Evolutionary conservation across 2,329 filamentous ascomycete species (phyloP).

Genomic region (Xylaria sp.): DNA sequence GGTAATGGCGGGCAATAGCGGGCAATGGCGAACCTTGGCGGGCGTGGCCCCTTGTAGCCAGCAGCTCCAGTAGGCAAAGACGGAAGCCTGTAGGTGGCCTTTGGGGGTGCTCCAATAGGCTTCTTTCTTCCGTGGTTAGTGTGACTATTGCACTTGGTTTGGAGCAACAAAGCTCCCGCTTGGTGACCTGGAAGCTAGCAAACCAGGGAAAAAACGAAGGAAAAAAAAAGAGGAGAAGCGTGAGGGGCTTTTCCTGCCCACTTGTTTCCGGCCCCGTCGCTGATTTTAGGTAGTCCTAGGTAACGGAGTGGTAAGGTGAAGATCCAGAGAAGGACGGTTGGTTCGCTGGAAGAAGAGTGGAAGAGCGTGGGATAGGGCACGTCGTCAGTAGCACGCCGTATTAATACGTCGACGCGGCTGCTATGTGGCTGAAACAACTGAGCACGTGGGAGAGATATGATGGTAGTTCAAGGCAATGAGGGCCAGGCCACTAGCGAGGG

Average conservation of each 20-base stretch:
- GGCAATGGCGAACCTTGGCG: slow-evolving; percentile 25
- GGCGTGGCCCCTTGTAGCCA: slow-evolving; percentile 6
- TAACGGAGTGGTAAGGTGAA: slow-evolving; percentile 13
- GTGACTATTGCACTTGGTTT: slow-evolving; percentile 13
- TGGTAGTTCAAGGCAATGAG: slow-evolving; percentile 9
- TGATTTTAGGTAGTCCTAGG: neutral
- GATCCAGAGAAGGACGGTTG: neutral
- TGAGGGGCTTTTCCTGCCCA: slow-evolving; percentile 22
- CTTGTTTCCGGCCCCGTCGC: slow-evolving; percentile 11
- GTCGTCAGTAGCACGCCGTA: neutral
- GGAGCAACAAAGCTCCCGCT: slow-evolving; percentile 11
- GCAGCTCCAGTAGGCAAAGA: slow-evolving; percentile 15
- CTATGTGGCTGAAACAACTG: slow-evolving; percentile 1
- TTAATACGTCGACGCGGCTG: neutral
- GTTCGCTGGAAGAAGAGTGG: neutral
- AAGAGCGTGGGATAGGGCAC: neutral
- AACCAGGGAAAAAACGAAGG: slow-evolving; percentile 3
- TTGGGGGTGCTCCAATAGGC: slow-evolving; percentile 19
- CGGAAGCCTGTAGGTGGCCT: slow-evolving; percentile 8
- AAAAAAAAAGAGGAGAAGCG: slow-evolving; percentile 9
- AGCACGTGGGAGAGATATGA: slow-evolving; percentile 9
- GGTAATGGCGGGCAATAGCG: slow-evolving; percentile 20
- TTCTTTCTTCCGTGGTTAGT: slow-evolving; percentile 14
- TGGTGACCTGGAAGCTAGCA: slow-evolving; percentile 16
- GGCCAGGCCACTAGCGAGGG: slow-evolving; percentile 16